A percentile compares a stretch with the other conserved stretches of the same genome.
These are phyloP conservation scores for Helichrysum umbraculigerum DNA, from an alignment of 129 eudicot genomes.

Conservation along the genomic window DNA sequence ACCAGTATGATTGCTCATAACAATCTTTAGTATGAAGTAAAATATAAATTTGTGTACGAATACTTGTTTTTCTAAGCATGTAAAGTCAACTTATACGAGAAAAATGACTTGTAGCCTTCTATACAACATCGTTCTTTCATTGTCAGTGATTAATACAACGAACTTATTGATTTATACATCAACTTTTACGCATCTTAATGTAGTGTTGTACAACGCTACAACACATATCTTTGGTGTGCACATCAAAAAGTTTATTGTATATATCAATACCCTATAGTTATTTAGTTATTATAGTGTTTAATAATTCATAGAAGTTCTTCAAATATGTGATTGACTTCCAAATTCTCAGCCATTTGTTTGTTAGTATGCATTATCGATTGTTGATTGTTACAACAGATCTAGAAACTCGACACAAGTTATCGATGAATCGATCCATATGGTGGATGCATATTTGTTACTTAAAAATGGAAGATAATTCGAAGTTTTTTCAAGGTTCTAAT, in stretches of 20 bases:
- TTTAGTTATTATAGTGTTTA: no score
- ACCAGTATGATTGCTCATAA: conserved; percentile 5
- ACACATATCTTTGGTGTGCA: no score
- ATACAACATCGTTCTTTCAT: neutral
- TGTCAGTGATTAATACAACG: no score
- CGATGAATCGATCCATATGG: no score
- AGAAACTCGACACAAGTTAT: neutral
- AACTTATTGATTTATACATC: no score
- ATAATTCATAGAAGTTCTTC: neutral
- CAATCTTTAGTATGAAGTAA: neutral
- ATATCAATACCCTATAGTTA: no score
- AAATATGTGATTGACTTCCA: neutral
- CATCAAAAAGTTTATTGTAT: no score
- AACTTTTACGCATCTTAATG: no score
- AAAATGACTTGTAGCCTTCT: neutral
- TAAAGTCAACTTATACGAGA: neutral
- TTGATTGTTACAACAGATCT: neutral
- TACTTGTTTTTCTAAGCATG: neutral
- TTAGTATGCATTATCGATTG: no score
- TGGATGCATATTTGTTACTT: conserved; percentile 15
- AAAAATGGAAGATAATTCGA: conserved; percentile 11
- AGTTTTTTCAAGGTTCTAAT: neutral
- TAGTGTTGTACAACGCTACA: no score
- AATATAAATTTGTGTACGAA: neutral
- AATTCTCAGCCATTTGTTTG: no score